Evolutionary conservation across 352 stramenopile genomes (phyloP).

Genomic region (Phytopythium montanum): DNA sequence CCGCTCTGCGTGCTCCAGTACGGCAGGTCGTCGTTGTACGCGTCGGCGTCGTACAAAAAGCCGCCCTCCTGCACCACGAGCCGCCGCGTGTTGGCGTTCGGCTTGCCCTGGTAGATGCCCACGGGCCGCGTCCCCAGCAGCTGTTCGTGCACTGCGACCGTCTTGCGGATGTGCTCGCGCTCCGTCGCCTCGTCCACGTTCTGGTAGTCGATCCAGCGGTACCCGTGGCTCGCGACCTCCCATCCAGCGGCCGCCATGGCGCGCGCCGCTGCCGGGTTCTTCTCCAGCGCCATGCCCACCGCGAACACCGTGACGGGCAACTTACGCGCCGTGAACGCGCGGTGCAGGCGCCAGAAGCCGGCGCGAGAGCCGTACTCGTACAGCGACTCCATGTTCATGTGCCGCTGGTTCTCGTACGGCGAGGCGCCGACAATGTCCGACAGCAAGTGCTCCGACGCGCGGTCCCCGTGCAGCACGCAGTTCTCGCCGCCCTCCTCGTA

Average conservation of each 20-base stretch:
- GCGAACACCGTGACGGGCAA: constrained; percentile 93
- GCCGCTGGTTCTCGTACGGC: constrained; percentile 64
- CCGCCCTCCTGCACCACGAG: constrained; percentile 91
- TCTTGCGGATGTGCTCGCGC: constrained; percentile 90
- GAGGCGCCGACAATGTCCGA: constrained; percentile 89
- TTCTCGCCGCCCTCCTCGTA: constrained; percentile 96
- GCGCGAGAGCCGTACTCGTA: constrained; percentile 95
- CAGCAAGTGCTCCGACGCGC: constrained; percentile 88
- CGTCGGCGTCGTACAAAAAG: constrained; percentile 96
- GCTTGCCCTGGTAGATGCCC: constrained; percentile 96
- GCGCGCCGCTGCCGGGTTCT: constrained; percentile 85
- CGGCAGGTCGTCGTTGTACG: constrained; percentile 95
- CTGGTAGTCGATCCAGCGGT: constrained; percentile 96
- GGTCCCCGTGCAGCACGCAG: constrained; percentile 90
- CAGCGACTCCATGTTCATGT: constrained; percentile 95
- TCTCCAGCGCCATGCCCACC: constrained; percentile 93
- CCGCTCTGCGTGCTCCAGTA: constrained; percentile 92
- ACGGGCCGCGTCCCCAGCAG: constrained; percentile 88
- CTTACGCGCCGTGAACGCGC: constrained; percentile 85
- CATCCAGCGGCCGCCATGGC: constrained; percentile 92
- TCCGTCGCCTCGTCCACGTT: constrained; percentile 90
- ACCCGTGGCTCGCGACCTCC: constrained; percentile 94
- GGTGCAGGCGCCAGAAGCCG: constrained; percentile 94
- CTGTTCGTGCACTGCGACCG: constrained; percentile 90
- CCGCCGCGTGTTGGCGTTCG: constrained; percentile 89